Conservation (phyloP, 306 rosid genomes). For the Pyrus communis region DNA sequence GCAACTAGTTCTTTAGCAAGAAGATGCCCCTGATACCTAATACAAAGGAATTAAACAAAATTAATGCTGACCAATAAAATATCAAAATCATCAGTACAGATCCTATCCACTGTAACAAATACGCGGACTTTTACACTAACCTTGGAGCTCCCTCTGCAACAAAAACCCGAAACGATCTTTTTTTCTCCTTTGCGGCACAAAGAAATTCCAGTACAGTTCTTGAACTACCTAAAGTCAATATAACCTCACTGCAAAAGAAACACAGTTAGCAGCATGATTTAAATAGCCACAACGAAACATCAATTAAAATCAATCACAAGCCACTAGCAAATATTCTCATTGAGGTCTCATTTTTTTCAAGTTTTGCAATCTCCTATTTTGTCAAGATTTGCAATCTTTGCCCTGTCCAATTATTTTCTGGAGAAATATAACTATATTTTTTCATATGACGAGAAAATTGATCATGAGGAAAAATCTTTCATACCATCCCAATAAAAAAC, state of each 20-base stretch:
- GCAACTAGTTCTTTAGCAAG: slow-evolving; percentile 77
- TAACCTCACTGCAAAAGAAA: slow-evolving; percentile 72
- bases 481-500: too few relatives aligned
- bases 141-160: slow-evolving; percentile 99
- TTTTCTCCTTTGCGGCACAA: slow-evolving; percentile 89
- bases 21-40: slow-evolving; percentile 86
- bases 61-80: neutral
- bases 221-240: slow-evolving; percentile 94
- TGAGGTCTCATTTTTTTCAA: neutral
- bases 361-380: neutral
- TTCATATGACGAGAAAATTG: neutral
- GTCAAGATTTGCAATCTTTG: neutral
- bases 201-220: slow-evolving; percentile 96
- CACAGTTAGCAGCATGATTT: slow-evolving; percentile 11
- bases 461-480: too few relatives aligned
- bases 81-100: slow-evolving; percentile 11
- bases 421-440: neutral
- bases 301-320: neutral
- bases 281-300: slow-evolving; percentile 7
- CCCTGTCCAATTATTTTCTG: neutral
- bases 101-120: slow-evolving; percentile 1
- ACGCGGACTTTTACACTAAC: slow-evolving; percentile 34
- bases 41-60: neutral
- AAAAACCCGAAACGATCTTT: slow-evolving; percentile 85
- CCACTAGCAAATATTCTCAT: neutral